Evolutionary conservation across 2,329 filamentous ascomycete species (phyloP).

Genomic region (Rugonectria rugulosa): DNA sequence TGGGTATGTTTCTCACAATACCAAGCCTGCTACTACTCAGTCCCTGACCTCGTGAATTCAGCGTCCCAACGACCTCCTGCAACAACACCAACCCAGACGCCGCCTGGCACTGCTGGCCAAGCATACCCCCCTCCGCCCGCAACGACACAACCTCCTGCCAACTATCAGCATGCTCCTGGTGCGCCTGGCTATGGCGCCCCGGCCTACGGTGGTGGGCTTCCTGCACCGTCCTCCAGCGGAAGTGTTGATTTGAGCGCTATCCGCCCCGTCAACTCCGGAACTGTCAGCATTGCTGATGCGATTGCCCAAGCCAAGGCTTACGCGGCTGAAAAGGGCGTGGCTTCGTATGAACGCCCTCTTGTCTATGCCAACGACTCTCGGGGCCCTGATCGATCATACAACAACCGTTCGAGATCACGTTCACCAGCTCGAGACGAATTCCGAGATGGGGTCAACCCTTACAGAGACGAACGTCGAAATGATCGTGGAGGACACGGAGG

Average conservation of each 20-base stretch:
- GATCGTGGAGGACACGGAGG: conserved; percentile 54
- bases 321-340: conserved; percentile 79
- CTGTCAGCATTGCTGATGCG: conserved; percentile 83
- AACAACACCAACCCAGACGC: conserved; percentile 52
- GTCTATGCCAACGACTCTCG: conserved; percentile 51
- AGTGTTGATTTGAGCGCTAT: conserved; percentile 82
- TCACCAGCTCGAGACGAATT: conserved; percentile 77
- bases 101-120: conserved; percentile 47
- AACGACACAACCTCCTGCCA: conserved; percentile 44
- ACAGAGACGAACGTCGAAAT: conserved; percentile 83
- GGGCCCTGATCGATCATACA: conserved; percentile 57
- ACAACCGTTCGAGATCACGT: conserved; percentile 72
- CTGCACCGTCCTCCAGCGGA: conserved; percentile 75
- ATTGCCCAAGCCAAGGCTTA: conserved; percentile 85
- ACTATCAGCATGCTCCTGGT: conserved; percentile 48
- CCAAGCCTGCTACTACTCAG: conserved; percentile 11
- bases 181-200: conserved; percentile 41
- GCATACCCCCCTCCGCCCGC: conserved; percentile 50
- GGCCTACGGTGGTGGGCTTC: conserved; percentile 54
- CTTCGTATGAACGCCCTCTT: conserved; percentile 65
- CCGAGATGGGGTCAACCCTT: conserved; percentile 81
- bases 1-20: conserved; percentile 48
- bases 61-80: conserved; percentile 54
- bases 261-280: conserved; percentile 80
- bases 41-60: conserved; percentile 39